Percentiles rank a stretch among this genome's conserved stretches.
Evolutionary conservation across 768 basidiomycete genomes (phyloP).

Genomic region (Pleurotus tuoliensis): DNA sequence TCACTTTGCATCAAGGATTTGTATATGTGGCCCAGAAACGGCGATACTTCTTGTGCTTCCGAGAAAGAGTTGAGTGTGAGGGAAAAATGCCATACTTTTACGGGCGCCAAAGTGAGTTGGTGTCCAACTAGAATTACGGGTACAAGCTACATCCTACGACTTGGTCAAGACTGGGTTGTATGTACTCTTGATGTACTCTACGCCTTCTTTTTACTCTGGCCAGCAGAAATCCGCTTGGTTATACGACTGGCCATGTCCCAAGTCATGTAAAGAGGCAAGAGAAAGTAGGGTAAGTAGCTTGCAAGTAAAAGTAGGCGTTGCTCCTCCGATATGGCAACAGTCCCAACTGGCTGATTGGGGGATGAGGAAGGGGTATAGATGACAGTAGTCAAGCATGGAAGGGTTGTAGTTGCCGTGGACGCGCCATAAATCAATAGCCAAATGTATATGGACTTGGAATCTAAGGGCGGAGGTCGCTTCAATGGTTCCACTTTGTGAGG

Average conservation of each 20-base stretch:
- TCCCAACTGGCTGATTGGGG: slow-evolving; percentile 17
- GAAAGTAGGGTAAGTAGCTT: slow-evolving; percentile 73
- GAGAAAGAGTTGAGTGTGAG: slow-evolving; percentile 46
- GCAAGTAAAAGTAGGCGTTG: slow-evolving; percentile 58
- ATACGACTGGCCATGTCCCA: slow-evolving; percentile 62
- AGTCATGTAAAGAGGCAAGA: slow-evolving; percentile 68
- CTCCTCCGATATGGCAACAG: slow-evolving; percentile 38
- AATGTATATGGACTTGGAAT: slow-evolving; percentile 48
- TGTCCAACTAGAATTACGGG: too few relatives aligned
- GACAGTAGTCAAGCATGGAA: slow-evolving; percentile 64
- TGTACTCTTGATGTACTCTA: not conserved
- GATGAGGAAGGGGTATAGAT: slow-evolving; percentile 47
- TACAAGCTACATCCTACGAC: too few relatives aligned
- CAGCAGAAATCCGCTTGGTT: slow-evolving; percentile 24
- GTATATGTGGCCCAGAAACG: slow-evolving; percentile 60
- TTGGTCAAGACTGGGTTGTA: too few relatives aligned
- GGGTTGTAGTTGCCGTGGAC: slow-evolving; percentile 72
- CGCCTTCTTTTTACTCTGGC: slow-evolving; percentile 20
- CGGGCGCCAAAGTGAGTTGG: too few relatives aligned
- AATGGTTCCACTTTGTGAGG: not conserved
- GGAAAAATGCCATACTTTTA: slow-evolving; percentile 36
- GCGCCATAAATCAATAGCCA: slow-evolving; percentile 73
- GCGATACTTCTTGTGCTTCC: slow-evolving; percentile 32
- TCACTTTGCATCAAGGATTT: slow-evolving; percentile 54
- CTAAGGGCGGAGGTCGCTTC: slow-evolving; percentile 24